A percentile compares a stretch with the other conserved stretches of the same genome.
Conservation (phyloP, 768 basidiomycete genomes). For the Tephrocybe sp. region DNA sequence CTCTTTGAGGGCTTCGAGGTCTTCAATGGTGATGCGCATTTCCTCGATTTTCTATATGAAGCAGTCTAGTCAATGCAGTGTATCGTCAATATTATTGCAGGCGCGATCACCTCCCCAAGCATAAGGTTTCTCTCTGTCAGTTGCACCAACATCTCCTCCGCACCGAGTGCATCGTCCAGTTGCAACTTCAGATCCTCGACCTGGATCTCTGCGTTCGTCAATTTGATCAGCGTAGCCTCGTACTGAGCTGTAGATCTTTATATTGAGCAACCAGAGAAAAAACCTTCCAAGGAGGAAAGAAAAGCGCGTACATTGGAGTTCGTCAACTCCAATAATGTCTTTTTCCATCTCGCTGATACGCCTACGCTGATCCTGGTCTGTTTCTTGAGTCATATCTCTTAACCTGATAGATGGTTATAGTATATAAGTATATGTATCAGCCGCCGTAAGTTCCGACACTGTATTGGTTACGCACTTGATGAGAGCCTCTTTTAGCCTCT, state of each 20-base stretch:
- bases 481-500: conserved; percentile 91
- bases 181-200: conserved; percentile 94
- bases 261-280: conserved; percentile 8
- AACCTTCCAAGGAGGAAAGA: neutral
- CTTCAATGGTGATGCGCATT: conserved; percentile 94
- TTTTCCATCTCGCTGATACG: conserved; percentile 89
- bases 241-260: conserved; percentile 72
- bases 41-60: conserved; percentile 87
- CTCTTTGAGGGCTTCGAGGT: conserved; percentile 93
- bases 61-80: no score
- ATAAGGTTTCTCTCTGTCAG: conserved; percentile 92
- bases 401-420: conserved; percentile 48
- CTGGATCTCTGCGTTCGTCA: conserved; percentile 86
- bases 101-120: conserved; percentile 87
- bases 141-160: conserved; percentile 95
- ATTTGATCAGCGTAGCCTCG: conserved; percentile 75
- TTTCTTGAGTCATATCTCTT: conserved; percentile 86
- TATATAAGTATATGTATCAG: neutral
- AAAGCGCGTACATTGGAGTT: conserved; percentile 64
- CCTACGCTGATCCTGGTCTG: conserved; percentile 79
- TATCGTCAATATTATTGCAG: no score
- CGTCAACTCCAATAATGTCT: conserved; percentile 75
- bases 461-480: conserved; percentile 51
- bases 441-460: neutral
- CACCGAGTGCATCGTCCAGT: conserved; percentile 91